Evolutionary conservation across 2,329 filamentous ascomycete species (phyloP).

Genomic region (Keithomyces neogunnii): DNA sequence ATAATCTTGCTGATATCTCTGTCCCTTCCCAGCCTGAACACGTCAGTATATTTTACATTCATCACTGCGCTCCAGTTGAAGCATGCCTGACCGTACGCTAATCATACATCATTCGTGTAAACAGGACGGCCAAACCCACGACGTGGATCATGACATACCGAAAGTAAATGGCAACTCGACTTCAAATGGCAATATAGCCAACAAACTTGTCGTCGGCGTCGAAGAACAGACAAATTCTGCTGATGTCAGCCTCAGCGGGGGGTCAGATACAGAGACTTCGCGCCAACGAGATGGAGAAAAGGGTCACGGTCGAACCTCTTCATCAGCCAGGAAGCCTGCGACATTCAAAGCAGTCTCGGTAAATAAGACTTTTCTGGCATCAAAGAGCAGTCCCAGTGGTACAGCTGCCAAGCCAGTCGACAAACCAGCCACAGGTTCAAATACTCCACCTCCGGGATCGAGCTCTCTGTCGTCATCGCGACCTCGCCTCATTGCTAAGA

Average conservation of each 20-base stretch:
- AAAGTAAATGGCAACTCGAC: conserved; percentile 38
- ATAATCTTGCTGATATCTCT: conserved; percentile 46
- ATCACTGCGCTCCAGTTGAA: not conserved
- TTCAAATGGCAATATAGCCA: conserved; percentile 39
- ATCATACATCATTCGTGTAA: not conserved
- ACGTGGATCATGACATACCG: conserved; percentile 33
- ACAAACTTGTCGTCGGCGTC: conserved; percentile 48
- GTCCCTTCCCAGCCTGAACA: conserved; percentile 35
- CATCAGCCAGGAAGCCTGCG: conserved; percentile 62
- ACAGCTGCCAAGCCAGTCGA: conserved; percentile 41
- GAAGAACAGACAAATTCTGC: conserved; percentile 54
- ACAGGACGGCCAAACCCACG: conserved; percentile 29
- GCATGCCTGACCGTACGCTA: not conserved
- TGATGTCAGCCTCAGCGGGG: conserved; percentile 62
- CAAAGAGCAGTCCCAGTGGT: conserved; percentile 47
- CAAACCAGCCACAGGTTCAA: conserved; percentile 38
- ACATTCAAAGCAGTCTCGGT: conserved; percentile 82
- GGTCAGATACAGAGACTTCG: conserved; percentile 69
- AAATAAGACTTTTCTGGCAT: conserved; percentile 74
- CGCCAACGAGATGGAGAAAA: conserved; percentile 50
- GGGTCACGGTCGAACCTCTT: conserved; percentile 48
- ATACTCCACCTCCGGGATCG: conserved; percentile 36
- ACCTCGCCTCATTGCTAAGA: conserved; percentile 69
- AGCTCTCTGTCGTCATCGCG: conserved; percentile 46
- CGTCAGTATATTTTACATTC: conserved; percentile 21